phyloP scores from a whole-genome alignment of 768 basidiomycete species.

The Lactarius akahatsu region DNA sequence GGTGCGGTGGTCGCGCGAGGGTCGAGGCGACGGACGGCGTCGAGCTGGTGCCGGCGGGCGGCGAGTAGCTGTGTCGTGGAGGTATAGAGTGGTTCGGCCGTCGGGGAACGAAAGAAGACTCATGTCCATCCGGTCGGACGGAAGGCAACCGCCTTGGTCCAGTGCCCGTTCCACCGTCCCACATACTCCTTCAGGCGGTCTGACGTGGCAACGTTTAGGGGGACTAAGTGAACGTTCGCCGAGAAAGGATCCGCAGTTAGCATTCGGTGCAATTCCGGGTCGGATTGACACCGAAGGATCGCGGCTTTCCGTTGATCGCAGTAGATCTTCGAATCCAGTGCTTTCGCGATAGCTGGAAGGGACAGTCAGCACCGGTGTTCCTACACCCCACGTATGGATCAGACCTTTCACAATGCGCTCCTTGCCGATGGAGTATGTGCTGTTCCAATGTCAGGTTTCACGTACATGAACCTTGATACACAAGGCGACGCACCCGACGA shows the following conservation, averaged over 20 bases:
- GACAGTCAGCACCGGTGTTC: not conserved
- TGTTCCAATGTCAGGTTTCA: conserved; percentile 34
- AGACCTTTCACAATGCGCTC: conserved; percentile 95
- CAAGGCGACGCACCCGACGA: conserved; percentile 60
- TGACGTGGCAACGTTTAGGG: conserved; percentile 67
- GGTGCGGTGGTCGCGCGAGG: conserved; percentile 63
- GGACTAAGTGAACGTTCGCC: conserved; percentile 83
- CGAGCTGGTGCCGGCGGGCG: conserved; percentile 60
- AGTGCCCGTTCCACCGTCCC: conserved; percentile 68
- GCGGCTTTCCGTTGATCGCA: conserved; percentile 83
- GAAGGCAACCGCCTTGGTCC: conserved; percentile 74
- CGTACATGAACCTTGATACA: not conserved
- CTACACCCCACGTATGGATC: not conserved
- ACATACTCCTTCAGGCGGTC: conserved; percentile 80
- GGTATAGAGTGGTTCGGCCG: no score
- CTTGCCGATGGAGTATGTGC: conserved; percentile 97
- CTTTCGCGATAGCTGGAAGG: conserved; percentile 73
- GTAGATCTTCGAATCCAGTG: conserved; percentile 79
- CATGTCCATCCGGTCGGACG: conserved; percentile 97
- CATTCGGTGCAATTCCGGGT: conserved; percentile 75
- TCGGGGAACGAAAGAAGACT: conserved; percentile 35
- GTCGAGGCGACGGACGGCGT: conserved; percentile 65
- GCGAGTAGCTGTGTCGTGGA: conserved; percentile 52
- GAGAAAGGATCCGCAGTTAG: conserved; percentile 73
- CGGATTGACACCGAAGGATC: conserved; percentile 81